A percentile compares a stretch with the other conserved stretches of the same genome.
Evolutionary conservation across 805 yeast genomes (phyloP).

Genomic region (Kuraishia capsulata): DNA sequence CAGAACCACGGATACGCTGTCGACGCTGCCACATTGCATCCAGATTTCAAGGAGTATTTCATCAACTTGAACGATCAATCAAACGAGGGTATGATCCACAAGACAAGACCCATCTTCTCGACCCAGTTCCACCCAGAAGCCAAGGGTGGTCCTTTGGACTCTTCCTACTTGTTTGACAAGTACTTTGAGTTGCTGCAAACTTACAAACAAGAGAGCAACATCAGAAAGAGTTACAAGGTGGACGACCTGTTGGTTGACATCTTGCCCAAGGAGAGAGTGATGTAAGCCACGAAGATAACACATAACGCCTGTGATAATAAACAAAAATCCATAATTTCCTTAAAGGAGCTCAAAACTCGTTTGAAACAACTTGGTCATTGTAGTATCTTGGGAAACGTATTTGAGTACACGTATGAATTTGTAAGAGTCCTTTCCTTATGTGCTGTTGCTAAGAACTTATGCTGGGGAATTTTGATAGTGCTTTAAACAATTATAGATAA

Average conservation of each 20-base stretch:
- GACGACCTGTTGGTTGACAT: slow-evolving; percentile 47
- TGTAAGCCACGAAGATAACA: slow-evolving; percentile 15
- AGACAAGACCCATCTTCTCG: slow-evolving; percentile 80
- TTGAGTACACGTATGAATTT: too few species aligned
- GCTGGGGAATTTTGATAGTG: too few species aligned
- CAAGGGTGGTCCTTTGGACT: slow-evolving; percentile 96
- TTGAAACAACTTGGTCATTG: slow-evolving; percentile 1
- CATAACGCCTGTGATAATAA: background rate
- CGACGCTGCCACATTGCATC: slow-evolving; percentile 65
- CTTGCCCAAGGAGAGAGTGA: slow-evolving; percentile 57
- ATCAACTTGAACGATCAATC: slow-evolving; percentile 91
- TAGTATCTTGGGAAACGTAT: too few species aligned
- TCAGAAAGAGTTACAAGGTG: slow-evolving; percentile 18
- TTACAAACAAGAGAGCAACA: slow-evolving; percentile 38
- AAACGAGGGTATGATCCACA: slow-evolving; percentile 96
- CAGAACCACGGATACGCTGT: slow-evolving; percentile 99
- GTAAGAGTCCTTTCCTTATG: too few species aligned
- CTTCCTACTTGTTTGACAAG: slow-evolving; percentile 83
- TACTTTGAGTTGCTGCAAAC: slow-evolving; percentile 63
- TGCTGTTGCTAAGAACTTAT: too few species aligned
- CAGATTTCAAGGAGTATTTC: slow-evolving; percentile 80
- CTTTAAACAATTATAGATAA: too few species aligned
- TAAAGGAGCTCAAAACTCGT: too few species aligned
- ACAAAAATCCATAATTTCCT: background rate
- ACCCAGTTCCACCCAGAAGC: slow-evolving; percentile 99